Conservation (phyloP, 495 filamentous ascomycete species). For the Acidomyces sp. region DNA sequence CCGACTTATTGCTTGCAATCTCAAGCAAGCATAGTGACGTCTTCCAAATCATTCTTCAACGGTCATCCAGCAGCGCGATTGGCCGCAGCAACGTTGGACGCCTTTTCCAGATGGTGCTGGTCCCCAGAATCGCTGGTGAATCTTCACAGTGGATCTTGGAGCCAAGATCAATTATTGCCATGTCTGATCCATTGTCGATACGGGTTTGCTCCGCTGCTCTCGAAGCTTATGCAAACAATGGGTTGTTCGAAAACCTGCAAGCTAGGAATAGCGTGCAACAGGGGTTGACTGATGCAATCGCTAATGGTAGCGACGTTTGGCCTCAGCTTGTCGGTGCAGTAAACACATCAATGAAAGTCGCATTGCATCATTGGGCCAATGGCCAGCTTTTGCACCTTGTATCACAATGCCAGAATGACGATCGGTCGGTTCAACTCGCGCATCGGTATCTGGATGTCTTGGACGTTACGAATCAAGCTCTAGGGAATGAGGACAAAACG, state of each 20-base stretch:
- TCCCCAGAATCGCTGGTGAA: too few species aligned
- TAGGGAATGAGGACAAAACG: background rate
- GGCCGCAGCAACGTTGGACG: too few species aligned
- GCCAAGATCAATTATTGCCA: too few species aligned
- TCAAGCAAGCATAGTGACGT: background rate
- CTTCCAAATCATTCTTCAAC: background rate
- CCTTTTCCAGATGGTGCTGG: too few species aligned
- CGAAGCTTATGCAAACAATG: background rate
- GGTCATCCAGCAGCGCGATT: too few species aligned
- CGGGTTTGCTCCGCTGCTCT: conserved; percentile 7
- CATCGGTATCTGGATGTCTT: conserved; percentile 4
- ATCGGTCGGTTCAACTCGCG: too few species aligned
- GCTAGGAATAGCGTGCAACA: background rate
- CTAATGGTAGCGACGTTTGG: conserved; percentile 11
- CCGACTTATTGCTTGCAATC: background rate
- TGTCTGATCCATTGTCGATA: conserved; percentile 12
- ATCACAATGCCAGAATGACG: too few species aligned
- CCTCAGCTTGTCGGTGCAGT: conserved; percentile 13
- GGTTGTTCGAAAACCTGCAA: background rate
- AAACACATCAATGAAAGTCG: conserved; percentile 3
- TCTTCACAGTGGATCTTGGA: background rate
- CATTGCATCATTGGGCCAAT: conserved; percentile 10
- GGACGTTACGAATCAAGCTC: background rate
- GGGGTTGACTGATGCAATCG: conserved; percentile 9
- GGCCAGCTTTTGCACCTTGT: conserved; percentile 5